Percentiles rank a stretch among this genome's conserved stretches.
phyloP scores from a whole-genome alignment of 805 yeast genomes.

The Pichia californica region DNA sequence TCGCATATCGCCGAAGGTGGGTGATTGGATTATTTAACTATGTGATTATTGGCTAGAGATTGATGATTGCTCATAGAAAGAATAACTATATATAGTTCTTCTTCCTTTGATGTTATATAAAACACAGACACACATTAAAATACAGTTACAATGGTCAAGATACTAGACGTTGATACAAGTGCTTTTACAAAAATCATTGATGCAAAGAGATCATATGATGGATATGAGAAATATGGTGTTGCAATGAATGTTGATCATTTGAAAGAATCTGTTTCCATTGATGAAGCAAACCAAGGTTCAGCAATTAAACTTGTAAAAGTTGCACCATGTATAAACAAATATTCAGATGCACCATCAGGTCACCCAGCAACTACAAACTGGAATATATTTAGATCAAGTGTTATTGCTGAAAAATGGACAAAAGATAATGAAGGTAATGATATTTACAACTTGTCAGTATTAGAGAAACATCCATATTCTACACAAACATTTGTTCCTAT shows the following conservation, averaged over 20 bases:
- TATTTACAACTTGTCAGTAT: slow-evolving; percentile 52
- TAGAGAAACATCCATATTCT: slow-evolving; percentile 85
- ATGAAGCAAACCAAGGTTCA: slow-evolving; percentile 88
- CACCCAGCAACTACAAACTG: slow-evolving; percentile 55
- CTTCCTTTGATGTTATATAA: no score
- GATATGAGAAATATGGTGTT: slow-evolving; percentile 66
- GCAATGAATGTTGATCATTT: slow-evolving; percentile 77
- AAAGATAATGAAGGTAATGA: slow-evolving; percentile 9
- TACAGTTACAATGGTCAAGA: slow-evolving; percentile 3
- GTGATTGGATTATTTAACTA: no score
- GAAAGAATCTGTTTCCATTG: slow-evolving; percentile 36
- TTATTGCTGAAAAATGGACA: slow-evolving; percentile 56
- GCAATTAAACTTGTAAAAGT: slow-evolving; percentile 74
- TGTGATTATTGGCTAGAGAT: no score
- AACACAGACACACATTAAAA: no score
- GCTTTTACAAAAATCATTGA: neutral
- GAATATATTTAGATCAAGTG: slow-evolving; percentile 78
- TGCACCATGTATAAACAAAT: slow-evolving; percentile 57
- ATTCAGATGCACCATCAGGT: slow-evolving; percentile 39
- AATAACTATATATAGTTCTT: no score
- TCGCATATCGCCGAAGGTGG: no score
- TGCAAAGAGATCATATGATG: slow-evolving; percentile 22
- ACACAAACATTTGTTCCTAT: slow-evolving; percentile 91
- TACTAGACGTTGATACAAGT: slow-evolving; percentile 6
- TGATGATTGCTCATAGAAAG: no score